Conservation (phyloP, 164 flowering plant species). For the Litsea cubeba region DNA sequence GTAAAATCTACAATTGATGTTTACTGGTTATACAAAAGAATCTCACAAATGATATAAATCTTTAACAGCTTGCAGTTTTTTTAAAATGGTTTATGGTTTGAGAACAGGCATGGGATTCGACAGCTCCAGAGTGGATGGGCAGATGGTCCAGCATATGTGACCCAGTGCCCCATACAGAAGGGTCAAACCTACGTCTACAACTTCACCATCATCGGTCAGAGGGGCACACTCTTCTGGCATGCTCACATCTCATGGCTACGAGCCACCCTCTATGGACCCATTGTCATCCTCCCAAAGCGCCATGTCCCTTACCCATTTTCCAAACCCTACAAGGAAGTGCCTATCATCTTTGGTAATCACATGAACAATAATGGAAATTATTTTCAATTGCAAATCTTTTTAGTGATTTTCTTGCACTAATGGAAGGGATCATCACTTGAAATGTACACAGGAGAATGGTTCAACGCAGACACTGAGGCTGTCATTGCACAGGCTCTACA, state of each 20-base stretch:
- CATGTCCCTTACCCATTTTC: slow-evolving; percentile 40
- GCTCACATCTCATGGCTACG: slow-evolving; percentile 65
- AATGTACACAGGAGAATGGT: slow-evolving; percentile 52
- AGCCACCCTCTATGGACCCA: slow-evolving; percentile 51
- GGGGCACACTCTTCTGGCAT: slow-evolving; percentile 55
- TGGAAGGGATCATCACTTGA: not conserved
- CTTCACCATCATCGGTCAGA: slow-evolving; percentile 52
- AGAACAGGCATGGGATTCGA: slow-evolving; percentile 59
- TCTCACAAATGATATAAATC: not conserved
- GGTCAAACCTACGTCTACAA: slow-evolving; percentile 56
- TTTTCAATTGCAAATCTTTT: no score
- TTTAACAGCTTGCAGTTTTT: no score
- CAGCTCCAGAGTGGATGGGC: slow-evolving; percentile 58
- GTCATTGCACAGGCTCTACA: slow-evolving; percentile 49
- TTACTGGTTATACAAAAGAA: not conserved
- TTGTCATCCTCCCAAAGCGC: slow-evolving; percentile 53
- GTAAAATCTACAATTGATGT: no score
- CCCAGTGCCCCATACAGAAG: slow-evolving; percentile 65
- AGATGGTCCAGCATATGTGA: slow-evolving; percentile 61
- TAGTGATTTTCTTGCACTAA: no score
- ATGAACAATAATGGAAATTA: not conserved
- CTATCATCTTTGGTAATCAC: slow-evolving; percentile 46
- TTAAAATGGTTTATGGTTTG: not conserved
- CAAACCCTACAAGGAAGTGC: slow-evolving; percentile 52
- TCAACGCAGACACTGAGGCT: slow-evolving; percentile 53